A percentile compares a stretch with the other conserved stretches of the same genome.
These are phyloP conservation scores for Cryphonectria naterciae DNA, from an alignment of 2,329 filamentous ascomycete genomes.

Conservation along the genomic window DNA sequence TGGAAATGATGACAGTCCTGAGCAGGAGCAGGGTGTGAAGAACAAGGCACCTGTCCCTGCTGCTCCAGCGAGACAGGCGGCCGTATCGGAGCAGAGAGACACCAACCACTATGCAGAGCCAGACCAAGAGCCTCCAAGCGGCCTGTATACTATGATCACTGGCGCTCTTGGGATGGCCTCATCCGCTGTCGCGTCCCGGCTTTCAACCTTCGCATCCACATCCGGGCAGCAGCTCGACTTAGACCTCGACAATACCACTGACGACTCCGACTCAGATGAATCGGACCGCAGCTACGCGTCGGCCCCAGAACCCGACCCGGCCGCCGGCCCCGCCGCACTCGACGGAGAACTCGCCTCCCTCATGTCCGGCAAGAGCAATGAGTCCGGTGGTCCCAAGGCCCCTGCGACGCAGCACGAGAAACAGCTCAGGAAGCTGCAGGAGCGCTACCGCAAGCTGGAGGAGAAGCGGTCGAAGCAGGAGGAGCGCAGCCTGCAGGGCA, in stretches of 20 bases:
- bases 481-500: constrained; percentile 47
- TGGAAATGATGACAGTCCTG: constrained; percentile 31
- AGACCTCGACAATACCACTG: constrained; percentile 37
- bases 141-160: constrained; percentile 60
- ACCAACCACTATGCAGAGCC: constrained; percentile 4
- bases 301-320: constrained; percentile 45
- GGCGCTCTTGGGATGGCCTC: constrained; percentile 56
- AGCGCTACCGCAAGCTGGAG: constrained; percentile 64
- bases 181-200: constrained; percentile 47
- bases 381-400: constrained; percentile 39
- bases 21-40: constrained; percentile 34
- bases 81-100: constrained; percentile 24
- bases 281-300: constrained; percentile 55
- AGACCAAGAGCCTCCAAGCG: constrained; percentile 42
- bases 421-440: constrained; percentile 66
- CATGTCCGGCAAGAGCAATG: constrained; percentile 44
- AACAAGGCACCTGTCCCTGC: constrained; percentile 38
- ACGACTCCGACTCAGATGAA: constrained; percentile 40
- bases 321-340: constrained; percentile 35
- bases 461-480: constrained; percentile 63
- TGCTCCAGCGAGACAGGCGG: constrained; percentile 1
- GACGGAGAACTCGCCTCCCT: constrained; percentile 29
- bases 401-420: constrained; percentile 56
- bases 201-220: constrained; percentile 40
- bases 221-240: constrained; percentile 37